Percentiles rank a stretch among this genome's conserved stretches.
Evolutionary conservation across 257 asterid genomes (phyloP).

Genomic region (Capsicum baccatum): DNA sequence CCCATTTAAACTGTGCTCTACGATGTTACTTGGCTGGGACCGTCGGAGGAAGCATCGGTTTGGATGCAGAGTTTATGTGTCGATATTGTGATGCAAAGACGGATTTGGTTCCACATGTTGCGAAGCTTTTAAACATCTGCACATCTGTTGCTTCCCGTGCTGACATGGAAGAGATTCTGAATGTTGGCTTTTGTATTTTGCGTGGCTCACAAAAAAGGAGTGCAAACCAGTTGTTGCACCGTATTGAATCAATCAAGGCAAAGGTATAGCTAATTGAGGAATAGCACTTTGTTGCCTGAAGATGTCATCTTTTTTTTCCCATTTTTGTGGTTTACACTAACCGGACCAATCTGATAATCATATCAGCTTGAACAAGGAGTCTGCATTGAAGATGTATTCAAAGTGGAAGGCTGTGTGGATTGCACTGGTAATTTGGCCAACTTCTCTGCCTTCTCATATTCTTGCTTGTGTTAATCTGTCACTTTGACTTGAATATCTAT

Average conservation of each 20-base stretch:
- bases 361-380: neutral
- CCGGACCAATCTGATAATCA: neutral
- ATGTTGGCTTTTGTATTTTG: constrained; percentile 52
- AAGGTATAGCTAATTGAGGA: constrained; percentile 55
- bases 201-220: constrained; percentile 55
- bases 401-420: neutral
- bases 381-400: neutral
- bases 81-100: constrained; percentile 80
- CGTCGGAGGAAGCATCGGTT: constrained; percentile 69
- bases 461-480: neutral
- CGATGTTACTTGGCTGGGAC: constrained; percentile 86
- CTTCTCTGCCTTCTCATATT: neutral
- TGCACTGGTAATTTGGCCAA: neutral
- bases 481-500: neutral
- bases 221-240: constrained; percentile 57
- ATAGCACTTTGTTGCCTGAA: neutral
- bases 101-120: constrained; percentile 61
- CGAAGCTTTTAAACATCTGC: constrained; percentile 52
- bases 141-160: constrained; percentile 50
- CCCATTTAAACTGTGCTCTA: constrained; percentile 80
- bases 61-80: constrained; percentile 85
- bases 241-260: constrained; percentile 52
- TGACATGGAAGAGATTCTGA: constrained; percentile 56
- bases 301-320: neutral
- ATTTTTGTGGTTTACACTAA: neutral